These are phyloP conservation scores for Fraxinus pennsylvanica DNA, from an alignment of 257 asterid genomes.

Conservation along the genomic window DNA sequence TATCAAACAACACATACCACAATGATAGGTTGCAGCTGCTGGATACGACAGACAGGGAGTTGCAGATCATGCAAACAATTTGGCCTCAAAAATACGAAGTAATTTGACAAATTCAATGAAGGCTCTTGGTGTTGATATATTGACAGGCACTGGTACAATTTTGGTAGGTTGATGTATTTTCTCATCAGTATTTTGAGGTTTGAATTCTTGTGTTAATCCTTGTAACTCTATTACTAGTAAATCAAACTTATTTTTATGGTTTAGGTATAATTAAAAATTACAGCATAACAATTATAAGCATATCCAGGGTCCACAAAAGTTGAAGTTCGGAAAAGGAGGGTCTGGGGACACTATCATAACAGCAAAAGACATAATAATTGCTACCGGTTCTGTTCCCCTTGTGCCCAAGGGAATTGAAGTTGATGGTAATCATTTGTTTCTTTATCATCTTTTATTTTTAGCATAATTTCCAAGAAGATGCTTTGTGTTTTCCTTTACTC, in stretches of 20 bases:
- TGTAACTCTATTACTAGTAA: background rate
- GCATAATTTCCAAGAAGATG: constrained; percentile 22
- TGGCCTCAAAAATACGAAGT: constrained; percentile 84
- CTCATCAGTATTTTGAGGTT: constrained; percentile 12
- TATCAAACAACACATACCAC: constrained; percentile 24
- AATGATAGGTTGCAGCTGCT: constrained; percentile 81
- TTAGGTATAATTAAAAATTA: background rate
- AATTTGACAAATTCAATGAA: constrained; percentile 90
- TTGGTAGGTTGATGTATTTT: constrained; percentile 53
- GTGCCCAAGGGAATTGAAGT: constrained; percentile 97
- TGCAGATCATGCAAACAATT: constrained; percentile 88
- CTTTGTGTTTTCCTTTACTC: constrained; percentile 6
- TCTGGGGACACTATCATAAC: constrained; percentile 64
- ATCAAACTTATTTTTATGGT: constrained; percentile 4
- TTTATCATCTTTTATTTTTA: constrained; percentile 23
- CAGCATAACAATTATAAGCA: constrained; percentile 22
- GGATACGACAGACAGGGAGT: constrained; percentile 92
- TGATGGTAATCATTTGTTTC: constrained; percentile 68
- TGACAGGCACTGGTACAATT: constrained; percentile 83
- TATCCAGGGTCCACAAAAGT: constrained; percentile 90
- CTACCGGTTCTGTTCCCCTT: constrained; percentile 87
- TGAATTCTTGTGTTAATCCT: constrained; percentile 7
- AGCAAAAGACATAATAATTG: constrained; percentile 88
- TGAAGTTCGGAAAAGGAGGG: constrained; percentile 70
- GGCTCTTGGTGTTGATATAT: constrained; percentile 91